Conservation (phyloP, 83 land plant genomes). For the Picea engelmannii region DNA sequence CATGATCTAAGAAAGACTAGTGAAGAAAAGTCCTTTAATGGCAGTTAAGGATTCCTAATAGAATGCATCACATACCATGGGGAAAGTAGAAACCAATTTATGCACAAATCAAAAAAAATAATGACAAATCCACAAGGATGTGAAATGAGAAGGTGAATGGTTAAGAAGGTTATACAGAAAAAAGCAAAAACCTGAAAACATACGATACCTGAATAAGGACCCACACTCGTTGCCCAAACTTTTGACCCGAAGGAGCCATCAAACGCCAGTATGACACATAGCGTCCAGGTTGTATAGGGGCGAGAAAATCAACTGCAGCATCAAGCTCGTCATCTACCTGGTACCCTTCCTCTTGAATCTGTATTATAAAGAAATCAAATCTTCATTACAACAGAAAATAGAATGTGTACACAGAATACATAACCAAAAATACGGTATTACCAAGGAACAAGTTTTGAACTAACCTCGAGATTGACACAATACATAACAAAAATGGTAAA, state of each 20-base stretch:
- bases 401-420: neutral
- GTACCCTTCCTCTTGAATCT: slow-evolving; percentile 52
- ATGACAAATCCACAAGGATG: neutral
- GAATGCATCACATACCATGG: neutral
- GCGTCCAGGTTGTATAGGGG: slow-evolving; percentile 59
- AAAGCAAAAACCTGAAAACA: neutral
- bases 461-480: neutral
- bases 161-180: neutral
- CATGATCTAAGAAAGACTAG: neutral
- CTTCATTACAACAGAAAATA: neutral
- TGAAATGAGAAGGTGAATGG: neutral
- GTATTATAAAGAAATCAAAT: neutral
- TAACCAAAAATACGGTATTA: too few species aligned
- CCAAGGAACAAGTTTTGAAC: too few species aligned
- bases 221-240: slow-evolving; percentile 79
- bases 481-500: neutral
- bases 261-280: slow-evolving; percentile 73
- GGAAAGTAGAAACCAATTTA: neutral
- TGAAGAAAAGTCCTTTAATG: neutral
- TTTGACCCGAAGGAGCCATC: slow-evolving; percentile 55
- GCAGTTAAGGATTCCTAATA: neutral
- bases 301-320: slow-evolving; percentile 57
- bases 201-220: slow-evolving; percentile 68
- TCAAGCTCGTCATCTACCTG: slow-evolving; percentile 49
- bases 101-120: neutral